Evolutionary conservation across 345 rosid genomes (phyloP), one percentile per base, ranked within the genome.

Genomic region (Murraya koenigii): DNA sequence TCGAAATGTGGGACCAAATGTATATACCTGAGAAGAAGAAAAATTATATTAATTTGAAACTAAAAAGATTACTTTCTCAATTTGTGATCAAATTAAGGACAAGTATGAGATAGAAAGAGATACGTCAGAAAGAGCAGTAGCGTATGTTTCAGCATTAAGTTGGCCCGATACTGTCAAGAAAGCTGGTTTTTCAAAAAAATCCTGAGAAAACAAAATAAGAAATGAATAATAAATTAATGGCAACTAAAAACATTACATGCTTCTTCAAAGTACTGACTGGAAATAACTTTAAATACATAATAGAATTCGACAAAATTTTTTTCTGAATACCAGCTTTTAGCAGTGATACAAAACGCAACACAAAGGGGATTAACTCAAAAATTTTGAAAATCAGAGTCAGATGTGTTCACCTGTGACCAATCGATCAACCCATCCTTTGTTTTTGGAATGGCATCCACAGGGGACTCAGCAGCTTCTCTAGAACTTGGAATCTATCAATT

Each of bases 121-220:
- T 91, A 96, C 99, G 85, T 96, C 97, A 23, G 98, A 88, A 81
- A 96, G 99, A 80, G 99, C 98, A 71, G 95, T 90, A 23, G 98
- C 98, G 80, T 94, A 96, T 78, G 99, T 89, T 89, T 96, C 99
- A 68, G 90, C 99, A 87, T 96, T 96, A 65, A 94, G 99, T 86
- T 96, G 99, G 70, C 99, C 99, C 32, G 98, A 96, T 75, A 96
- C 98, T 1, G 98, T 94, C 85, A 96, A 87, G 88, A 96, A 96
- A 36, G 98, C 97, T 77, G 99, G 97, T 81, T 96, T 94, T 74
- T 92, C 97, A 79, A 96, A 96, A 86, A 94, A 96, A 81, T 96
- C 98, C 99, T 96, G 87, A 66, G 52, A 79, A 58, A 38, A 36
- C 15, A 81, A 72, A 78, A 23, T 19, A 74, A 38, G 65, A 74